Conservation (phyloP, 768 basidiomycete species). For the Suillus ampliporus region DNA sequence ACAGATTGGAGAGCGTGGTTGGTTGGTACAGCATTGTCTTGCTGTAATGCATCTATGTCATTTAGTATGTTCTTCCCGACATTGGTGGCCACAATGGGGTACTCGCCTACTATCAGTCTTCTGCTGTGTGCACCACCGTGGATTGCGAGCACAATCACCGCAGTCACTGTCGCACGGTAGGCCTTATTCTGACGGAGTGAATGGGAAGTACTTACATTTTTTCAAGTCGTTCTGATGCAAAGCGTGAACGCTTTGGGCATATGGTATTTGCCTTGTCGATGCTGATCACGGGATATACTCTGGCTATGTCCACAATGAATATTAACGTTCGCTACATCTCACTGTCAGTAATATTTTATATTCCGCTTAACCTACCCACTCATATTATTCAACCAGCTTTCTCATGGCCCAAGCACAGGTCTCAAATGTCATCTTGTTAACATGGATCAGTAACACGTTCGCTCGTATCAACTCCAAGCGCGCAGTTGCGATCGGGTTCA, state of each 20-base stretch:
- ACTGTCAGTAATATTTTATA: constrained; percentile 44
- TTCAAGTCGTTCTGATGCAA: constrained; percentile 67
- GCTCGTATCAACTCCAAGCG: constrained; percentile 80
- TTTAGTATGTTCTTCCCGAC: constrained; percentile 84
- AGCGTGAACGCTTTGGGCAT: constrained; percentile 73
- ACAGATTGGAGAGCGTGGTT: constrained; percentile 83
- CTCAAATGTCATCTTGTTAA: constrained; percentile 63
- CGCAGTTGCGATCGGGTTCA: constrained; percentile 39
- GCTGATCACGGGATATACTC: constrained; percentile 67
- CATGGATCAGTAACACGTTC: constrained; percentile 58
- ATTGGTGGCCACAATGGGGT: constrained; percentile 71
- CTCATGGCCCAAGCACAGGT: constrained; percentile 73
- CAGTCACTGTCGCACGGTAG: constrained; percentile 27
- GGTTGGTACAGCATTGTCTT: constrained; percentile 63
- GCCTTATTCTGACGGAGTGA: not conserved
- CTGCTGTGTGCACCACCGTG: constrained; percentile 80
- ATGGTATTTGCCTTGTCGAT: constrained; percentile 54
- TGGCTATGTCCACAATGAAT: constrained; percentile 66
- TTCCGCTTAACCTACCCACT: not conserved
- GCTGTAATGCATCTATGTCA: constrained; percentile 56
- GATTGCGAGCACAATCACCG: constrained; percentile 33
- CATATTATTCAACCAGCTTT: constrained; percentile 50
- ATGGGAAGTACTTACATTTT: not conserved
- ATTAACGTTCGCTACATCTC: constrained; percentile 60
- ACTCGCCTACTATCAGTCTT: constrained; percentile 59